These are phyloP conservation scores for Triticum urartu DNA, from an alignment of 176 grass and related monocot species.

Conservation along the genomic window DNA sequence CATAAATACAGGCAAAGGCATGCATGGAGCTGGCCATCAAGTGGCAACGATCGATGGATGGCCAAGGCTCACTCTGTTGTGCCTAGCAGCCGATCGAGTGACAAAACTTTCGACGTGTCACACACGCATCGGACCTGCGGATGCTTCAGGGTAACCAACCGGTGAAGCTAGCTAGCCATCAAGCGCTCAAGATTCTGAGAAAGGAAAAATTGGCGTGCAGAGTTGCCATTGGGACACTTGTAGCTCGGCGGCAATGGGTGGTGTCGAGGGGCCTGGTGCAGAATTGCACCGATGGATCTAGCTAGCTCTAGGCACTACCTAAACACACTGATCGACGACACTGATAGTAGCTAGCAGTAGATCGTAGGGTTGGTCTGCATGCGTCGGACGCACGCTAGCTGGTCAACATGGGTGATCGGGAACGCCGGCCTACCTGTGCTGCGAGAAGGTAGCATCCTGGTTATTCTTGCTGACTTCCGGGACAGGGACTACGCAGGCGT, in stretches of 20 bases:
- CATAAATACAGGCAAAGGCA: neutral
- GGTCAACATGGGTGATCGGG: too few species aligned
- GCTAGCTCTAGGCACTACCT: neutral
- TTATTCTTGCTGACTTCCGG: neutral
- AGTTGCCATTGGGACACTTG: neutral
- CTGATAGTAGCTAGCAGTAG: neutral
- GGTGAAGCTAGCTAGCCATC: neutral
- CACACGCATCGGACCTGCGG: neutral
- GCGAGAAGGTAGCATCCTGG: too few species aligned
- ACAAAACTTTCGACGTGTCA: neutral
- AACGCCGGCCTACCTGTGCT: neutral
- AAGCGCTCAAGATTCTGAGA: neutral
- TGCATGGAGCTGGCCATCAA: neutral
- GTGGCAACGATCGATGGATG: neutral
- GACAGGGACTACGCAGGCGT: neutral
- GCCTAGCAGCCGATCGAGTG: neutral
- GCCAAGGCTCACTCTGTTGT: neutral
- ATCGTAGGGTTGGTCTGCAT: neutral
- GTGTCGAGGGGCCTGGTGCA: neutral
- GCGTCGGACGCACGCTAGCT: neutral
- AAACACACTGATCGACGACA: neutral
- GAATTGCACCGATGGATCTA: neutral
- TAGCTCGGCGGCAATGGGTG: neutral
- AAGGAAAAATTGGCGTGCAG: neutral
- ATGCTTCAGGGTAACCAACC: neutral